phyloP scores from a whole-genome alignment of 768 basidiomycete genomes.

The Trametes sanguinea region DNA sequence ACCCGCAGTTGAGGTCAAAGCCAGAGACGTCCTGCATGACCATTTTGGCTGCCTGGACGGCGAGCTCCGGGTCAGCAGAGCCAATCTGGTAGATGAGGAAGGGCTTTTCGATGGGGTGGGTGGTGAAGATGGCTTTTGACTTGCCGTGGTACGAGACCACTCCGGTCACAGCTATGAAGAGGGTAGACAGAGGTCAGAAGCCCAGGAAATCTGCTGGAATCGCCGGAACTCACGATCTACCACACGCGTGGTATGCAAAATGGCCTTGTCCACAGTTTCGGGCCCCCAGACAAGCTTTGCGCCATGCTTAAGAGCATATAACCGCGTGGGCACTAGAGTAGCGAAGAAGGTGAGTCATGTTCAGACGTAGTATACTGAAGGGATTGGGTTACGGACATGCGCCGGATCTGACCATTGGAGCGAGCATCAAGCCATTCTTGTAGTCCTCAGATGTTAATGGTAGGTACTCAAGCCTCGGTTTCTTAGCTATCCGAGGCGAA shows the following conservation, averaged over 20 bases:
- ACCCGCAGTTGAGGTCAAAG: conserved; percentile 96
- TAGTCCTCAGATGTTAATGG: conserved; percentile 75
- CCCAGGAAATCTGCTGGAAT: not conserved
- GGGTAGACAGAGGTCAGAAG: conserved; percentile 10
- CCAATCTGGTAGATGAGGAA: conserved; percentile 97
- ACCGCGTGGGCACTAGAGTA: conserved; percentile 73
- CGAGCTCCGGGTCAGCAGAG: conserved; percentile 84
- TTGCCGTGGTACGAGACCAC: conserved; percentile 86
- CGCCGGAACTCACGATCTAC: conserved; percentile 70
- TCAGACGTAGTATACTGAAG: not conserved
- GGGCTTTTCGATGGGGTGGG: conserved; percentile 92
- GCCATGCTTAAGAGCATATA: conserved; percentile 89
- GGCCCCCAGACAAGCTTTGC: conserved; percentile 96
- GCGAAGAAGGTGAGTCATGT: conserved; percentile 17
- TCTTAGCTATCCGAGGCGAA: conserved; percentile 47
- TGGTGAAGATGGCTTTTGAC: conserved; percentile 84
- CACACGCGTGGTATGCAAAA: conserved; percentile 77
- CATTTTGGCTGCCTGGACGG: conserved; percentile 86
- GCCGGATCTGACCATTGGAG: conserved; percentile 97
- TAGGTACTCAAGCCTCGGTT: conserved; percentile 46
- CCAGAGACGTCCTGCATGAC: conserved; percentile 91
- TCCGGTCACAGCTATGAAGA: conserved; percentile 71
- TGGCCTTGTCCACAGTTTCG: conserved; percentile 95
- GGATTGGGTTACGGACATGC: conserved; percentile 64
- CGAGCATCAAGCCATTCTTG: conserved; percentile 89